A percentile compares a stretch with the other conserved stretches of the same genome.
phyloP scores from a whole-genome alignment of 345 rosid genomes.

The Brassica rapa region DNA sequence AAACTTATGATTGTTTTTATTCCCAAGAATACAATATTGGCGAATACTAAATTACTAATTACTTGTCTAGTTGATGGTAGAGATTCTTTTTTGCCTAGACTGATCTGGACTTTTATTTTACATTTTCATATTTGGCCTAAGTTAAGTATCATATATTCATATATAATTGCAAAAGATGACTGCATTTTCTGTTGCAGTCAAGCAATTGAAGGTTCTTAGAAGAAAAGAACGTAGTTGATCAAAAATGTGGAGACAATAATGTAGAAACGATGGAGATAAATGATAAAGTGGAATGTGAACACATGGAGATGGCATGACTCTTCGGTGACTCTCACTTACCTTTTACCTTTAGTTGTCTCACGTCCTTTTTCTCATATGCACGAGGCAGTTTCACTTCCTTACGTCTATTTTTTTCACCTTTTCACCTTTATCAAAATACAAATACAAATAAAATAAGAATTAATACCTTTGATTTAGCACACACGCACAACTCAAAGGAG shows the following conservation, averaged over 20 bases:
- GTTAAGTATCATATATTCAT: background rate
- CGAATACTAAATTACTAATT: background rate
- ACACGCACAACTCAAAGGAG: background rate
- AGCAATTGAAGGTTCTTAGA: background rate
- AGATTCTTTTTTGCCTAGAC: background rate
- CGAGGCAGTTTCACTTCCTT: slow-evolving; percentile 44
- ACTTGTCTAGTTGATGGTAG: background rate
- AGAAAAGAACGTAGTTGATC: too few relatives aligned
- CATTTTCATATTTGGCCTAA: background rate
- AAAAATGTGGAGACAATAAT: background rate
- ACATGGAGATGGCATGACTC: slow-evolving; percentile 39
- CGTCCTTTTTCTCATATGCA: slow-evolving; percentile 36
- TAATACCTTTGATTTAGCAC: background rate
- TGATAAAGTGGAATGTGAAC: slow-evolving; percentile 33
- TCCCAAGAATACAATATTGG: background rate
- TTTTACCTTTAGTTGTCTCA: slow-evolving; percentile 26
- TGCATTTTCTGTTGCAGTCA: background rate
- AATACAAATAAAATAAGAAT: background rate
- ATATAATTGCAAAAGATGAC: background rate
- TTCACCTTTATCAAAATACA: background rate
- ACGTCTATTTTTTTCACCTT: background rate
- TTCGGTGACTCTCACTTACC: slow-evolving; percentile 24
- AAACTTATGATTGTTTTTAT: slow-evolving; percentile 9
- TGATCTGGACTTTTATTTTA: background rate
- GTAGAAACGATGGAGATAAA: background rate